Conservation (phyloP, 75 land plant species). For the Cupressus sempervirens region DNA sequence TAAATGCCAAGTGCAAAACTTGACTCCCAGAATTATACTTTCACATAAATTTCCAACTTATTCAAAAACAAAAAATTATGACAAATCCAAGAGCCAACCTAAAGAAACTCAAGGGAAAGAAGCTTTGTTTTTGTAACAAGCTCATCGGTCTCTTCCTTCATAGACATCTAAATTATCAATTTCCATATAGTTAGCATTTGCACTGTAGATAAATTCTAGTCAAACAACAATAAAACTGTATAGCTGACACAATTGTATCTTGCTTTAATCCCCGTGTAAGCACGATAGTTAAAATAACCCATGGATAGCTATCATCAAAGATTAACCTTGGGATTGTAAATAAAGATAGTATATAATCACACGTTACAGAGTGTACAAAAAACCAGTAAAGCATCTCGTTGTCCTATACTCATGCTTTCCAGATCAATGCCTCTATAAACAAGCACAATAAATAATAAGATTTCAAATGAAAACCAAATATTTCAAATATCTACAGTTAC, state of each 20-base stretch:
- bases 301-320: constrained; percentile 9
- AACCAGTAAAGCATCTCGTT: constrained; percentile 82
- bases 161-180: constrained; percentile 68
- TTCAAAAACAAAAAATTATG: not conserved
- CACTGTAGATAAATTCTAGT: not conserved
- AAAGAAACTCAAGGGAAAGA: constrained; percentile 92
- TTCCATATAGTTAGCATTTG: not conserved
- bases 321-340: not conserved
- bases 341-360: not conserved
- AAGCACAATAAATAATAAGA: not conserved
- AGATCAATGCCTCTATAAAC: constrained; percentile 71
- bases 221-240: not conserved
- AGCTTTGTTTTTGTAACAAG: constrained; percentile 69
- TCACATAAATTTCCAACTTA: not conserved
- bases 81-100: constrained; percentile 40
- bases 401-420: constrained; percentile 64
- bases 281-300: not conserved
- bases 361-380: constrained; percentile 98
- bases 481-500: not conserved
- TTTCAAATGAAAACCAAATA: not conserved
- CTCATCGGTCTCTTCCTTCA: constrained; percentile 96
- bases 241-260: not conserved
- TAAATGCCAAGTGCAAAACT: not conserved
- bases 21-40: not conserved
- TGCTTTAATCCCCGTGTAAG: not conserved